Evolutionary conservation across 2,329 filamentous ascomycete genomes (phyloP), one percentile per base, ranked within the genome.

Genomic region (Amauroascus niger): DNA sequence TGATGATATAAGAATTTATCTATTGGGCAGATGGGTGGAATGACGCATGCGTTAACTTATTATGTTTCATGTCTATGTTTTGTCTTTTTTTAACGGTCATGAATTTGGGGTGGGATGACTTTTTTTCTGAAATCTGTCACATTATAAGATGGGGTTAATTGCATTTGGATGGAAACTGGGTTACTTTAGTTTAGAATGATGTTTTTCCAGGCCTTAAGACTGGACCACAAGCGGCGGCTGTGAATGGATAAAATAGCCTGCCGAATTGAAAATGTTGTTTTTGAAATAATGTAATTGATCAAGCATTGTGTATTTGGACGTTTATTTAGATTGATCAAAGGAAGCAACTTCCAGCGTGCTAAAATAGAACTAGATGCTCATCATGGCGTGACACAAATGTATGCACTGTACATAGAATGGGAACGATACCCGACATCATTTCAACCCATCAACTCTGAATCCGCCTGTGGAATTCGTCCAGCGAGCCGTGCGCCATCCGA

Each of bases 1-100:
- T 53, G 45, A 55, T 58, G 41, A 52, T 47, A 41, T 54, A n/a
- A 6, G 26, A 22, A 44, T 49, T 18, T 13, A 40, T 39, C n/a
- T 51, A 41, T 22, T 7, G 39, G 39, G 14, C 16, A 13, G 46
- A 30, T 43, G 32, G 39, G 16, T 11, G 39, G 40, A 24, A 22
- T 46, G n/a, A n/a, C 18, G 22, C 44, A n/a, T 37, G 39, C 20
- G 24, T 39, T 11, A 16, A 9, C 8, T 9, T n/a, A 44, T 35
- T 51, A 52, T 20, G 24, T 16, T 46, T 52, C 41, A 46, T 52
- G 50, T 46, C 40, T 37, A 52, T 52, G 18, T 16, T 32, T 43
- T 28, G 6, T 24, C 7, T 20, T 30, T 37, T 16, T 45, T 11
- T 45, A 16, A 33, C 20, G n/a, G 20, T 28, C 9, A n/a, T 41